These are phyloP conservation scores for Vitis hybrid DNA, from an alignment of 177 flowering plant species.

Conservation along the genomic window DNA sequence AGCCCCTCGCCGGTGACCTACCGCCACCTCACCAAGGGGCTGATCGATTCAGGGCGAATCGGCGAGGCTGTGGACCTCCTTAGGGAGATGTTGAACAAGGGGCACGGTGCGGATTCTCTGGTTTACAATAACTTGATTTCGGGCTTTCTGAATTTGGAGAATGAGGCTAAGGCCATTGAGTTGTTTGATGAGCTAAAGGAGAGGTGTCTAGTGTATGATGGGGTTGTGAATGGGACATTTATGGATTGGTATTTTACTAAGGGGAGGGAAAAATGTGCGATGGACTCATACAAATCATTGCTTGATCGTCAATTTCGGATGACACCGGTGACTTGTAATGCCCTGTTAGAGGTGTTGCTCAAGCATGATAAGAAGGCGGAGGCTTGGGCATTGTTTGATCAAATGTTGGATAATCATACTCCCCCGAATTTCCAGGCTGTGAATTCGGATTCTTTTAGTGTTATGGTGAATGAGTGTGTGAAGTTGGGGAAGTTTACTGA, in stretches of 20 bases:
- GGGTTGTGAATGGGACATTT: conserved; percentile 58
- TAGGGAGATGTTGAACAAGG: conserved; percentile 77
- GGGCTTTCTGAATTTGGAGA: conserved; percentile 61
- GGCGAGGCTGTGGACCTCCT: conserved; percentile 65
- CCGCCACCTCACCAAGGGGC: conserved; percentile 79
- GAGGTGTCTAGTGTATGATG: conserved; percentile 80
- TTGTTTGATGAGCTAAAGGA: conserved; percentile 80
- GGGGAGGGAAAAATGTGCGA: conserved; percentile 73
- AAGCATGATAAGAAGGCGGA: conserved; percentile 56
- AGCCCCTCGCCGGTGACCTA: conserved; percentile 75
- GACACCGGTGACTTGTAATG: conserved; percentile 74
- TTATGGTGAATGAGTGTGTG: conserved; percentile 82
- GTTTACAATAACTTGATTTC: conserved; percentile 73
- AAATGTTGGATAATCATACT: conserved; percentile 75
- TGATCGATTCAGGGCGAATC: conserved; percentile 61
- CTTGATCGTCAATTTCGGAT: conserved; percentile 59
- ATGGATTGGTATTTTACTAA: conserved; percentile 78
- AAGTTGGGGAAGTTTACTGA: conserved; percentile 49
- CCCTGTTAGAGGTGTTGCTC: conserved; percentile 63
- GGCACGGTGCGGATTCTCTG: conserved; percentile 83
- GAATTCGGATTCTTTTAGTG: conserved; percentile 66
- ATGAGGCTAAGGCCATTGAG: conserved; percentile 73
- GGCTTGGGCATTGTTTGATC: conserved; percentile 65
- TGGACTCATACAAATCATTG: conserved; percentile 62
- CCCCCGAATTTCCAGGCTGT: conserved; percentile 72